Evolutionary conservation across 2,329 filamentous ascomycete genomes (phyloP), one percentile per base, ranked within the genome.

Genomic region (Claviceps sp.): DNA sequence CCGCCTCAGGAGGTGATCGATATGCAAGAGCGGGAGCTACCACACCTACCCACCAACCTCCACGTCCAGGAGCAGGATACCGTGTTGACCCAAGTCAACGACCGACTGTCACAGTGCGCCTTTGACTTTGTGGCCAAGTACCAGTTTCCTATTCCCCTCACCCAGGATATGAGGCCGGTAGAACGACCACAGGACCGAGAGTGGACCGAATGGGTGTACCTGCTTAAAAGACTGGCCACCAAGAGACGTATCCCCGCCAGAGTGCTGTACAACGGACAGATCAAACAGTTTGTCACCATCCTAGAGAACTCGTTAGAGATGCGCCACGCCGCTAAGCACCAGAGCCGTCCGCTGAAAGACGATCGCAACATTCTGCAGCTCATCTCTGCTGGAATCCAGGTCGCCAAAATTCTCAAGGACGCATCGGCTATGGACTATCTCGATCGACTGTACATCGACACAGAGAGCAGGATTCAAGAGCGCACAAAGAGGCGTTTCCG

Each of bases 121-220:
- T 94, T 85, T 74, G 87, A 94, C 69, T 94, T 94, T 68, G 84
- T 94, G 61, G 88, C 88, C 60, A 89, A 89, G 68, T 93, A 93
- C 66, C 87, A 91, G 68, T 94, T 94, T 64, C 88, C 88, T 13
- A 89, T 94, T 59, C 88, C 88, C 11, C 70, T 93, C 61, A 87
- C 88, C 53, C 80, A 85, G 66, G 86, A 91, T 65, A 89, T 89
- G 78, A 79, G 87, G 59, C 84, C 84, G 1, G 76, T 90, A 50
- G 82, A 85, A 64, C 73, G 82, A 46, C 81, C 87, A 37, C 81
- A 83, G 61, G 87, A 90, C 68, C 78, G 87, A 56, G 88, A 93
- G 67, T 94, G 88, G 88, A 91, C 87, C 46, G 88, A 94, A 70
- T 94, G 88, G 88, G 88, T 91, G 52, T 89, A 90, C 66, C 77